Evolutionary conservation across 768 basidiomycete genomes (phyloP).

Genomic region (Agaricus sinodeliciosus): DNA sequence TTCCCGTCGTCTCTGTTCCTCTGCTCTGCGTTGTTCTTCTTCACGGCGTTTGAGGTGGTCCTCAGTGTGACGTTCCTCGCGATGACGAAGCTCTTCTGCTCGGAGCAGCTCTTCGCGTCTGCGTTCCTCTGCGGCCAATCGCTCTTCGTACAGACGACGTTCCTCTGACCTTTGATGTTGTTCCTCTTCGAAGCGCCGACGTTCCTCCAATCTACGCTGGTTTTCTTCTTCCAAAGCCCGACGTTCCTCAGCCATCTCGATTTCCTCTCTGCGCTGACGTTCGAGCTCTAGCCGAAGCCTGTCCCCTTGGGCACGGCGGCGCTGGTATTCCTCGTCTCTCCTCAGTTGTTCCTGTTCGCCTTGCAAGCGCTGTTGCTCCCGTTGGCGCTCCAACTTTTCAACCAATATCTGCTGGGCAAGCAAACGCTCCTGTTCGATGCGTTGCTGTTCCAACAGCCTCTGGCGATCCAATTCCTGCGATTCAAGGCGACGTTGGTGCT

Average conservation of each 20-base stretch:
- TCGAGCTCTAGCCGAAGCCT: conserved; percentile 3
- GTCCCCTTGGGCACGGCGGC: conserved; percentile 3
- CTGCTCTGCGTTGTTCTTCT: conserved; percentile 4
- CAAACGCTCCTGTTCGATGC: conserved; percentile 10
- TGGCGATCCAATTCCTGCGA: conserved; percentile 7
- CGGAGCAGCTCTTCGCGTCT: conserved; percentile 8
- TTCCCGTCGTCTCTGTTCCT: conserved; percentile 13
- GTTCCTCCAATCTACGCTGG: conserved; percentile 7
- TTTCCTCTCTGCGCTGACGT: conserved; percentile 7
- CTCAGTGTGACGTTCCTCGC: neutral
- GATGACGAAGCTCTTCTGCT: conserved; percentile 3
- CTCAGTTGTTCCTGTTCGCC: conserved; percentile 9
- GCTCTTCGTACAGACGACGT: conserved; percentile 8
- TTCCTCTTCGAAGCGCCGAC: neutral
- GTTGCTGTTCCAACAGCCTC: conserved; percentile 7
- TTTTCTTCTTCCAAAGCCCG: conserved; percentile 9
- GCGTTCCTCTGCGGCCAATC: conserved; percentile 1
- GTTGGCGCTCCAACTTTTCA: conserved; percentile 14
- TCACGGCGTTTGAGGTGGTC: conserved; percentile 1
- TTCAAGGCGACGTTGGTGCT: conserved; percentile 4
- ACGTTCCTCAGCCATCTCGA: conserved; percentile 10
- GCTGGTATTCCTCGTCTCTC: conserved; percentile 6
- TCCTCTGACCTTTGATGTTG: neutral
- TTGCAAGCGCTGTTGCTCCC: conserved; percentile 15
- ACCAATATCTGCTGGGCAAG: conserved; percentile 6